A percentile compares a stretch with the other conserved stretches of the same genome.
phyloP scores from a whole-genome alignment of 225 moss, liverwort and hornwort species.

The Straminergon stramineum region DNA sequence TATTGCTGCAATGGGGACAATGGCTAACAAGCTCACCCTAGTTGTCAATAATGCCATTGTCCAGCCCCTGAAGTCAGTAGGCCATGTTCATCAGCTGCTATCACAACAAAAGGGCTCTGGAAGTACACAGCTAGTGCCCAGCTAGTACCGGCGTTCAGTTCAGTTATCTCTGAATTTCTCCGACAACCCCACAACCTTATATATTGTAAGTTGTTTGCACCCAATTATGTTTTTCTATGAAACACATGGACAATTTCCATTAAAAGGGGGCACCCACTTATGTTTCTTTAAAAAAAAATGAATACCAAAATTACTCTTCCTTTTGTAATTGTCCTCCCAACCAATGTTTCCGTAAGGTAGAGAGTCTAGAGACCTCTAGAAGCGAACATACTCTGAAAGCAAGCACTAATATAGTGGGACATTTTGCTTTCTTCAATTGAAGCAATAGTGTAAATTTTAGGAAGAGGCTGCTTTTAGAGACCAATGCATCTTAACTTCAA shows the following conservation, averaged over 20 bases:
- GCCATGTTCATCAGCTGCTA: not conserved
- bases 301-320: no score
- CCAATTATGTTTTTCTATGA: not conserved
- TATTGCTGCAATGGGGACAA: not conserved
- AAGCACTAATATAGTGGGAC: no score
- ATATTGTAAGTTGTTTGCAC: not conserved
- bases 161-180: not conserved
- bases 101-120: not conserved
- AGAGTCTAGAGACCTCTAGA: no score
- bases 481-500: accelerated
- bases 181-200: not conserved
- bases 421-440: no score
- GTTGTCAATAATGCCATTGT: not conserved
- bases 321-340: no score
- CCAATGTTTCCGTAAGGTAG: accelerated
- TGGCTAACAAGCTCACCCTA: not conserved
- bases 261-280: no score
- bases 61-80: not conserved
- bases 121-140: not conserved
- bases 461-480: not conserved
- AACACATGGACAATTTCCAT: no score
- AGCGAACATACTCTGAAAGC: not conserved
- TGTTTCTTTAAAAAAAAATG: not conserved
- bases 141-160: not conserved
- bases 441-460: accelerated